These are phyloP conservation scores for Penicillium canariense DNA, from an alignment of 495 filamentous ascomycete genomes.

Conservation along the genomic window DNA sequence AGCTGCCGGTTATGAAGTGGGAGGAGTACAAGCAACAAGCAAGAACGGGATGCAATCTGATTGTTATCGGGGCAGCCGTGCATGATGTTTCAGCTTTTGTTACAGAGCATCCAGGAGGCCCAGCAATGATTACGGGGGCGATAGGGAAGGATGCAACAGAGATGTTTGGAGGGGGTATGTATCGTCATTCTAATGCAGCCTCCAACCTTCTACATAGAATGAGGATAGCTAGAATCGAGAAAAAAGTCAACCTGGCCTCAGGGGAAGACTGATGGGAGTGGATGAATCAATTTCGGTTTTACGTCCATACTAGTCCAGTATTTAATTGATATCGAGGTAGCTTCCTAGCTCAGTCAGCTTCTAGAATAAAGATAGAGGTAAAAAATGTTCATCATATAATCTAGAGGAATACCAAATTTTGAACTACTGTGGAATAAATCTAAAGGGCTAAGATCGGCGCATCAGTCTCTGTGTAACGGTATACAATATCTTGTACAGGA, in stretches of 20 bases:
- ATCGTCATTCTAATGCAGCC: constrained; percentile 90
- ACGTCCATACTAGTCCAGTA: neutral
- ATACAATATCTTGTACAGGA: no score
- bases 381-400: no score
- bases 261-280: neutral
- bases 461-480: no score
- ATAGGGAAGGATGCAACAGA: constrained; percentile 94
- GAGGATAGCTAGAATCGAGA: constrained; percentile 77
- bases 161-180: constrained; percentile 96
- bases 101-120: constrained; percentile 89
- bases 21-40: constrained; percentile 83
- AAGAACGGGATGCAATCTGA: constrained; percentile 76
- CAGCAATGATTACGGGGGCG: constrained; percentile 80
- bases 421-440: no score
- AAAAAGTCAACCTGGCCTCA: neutral
- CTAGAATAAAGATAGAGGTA: no score
- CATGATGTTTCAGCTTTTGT: constrained; percentile 91
- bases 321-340: no score
- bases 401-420: no score
- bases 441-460: no score
- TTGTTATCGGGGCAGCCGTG: constrained; percentile 85
- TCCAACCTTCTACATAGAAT: constrained; percentile 95
- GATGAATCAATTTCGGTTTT: neutral
- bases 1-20: constrained; percentile 86
- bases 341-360: no score